These are phyloP conservation scores for Hymenoscyphus fructigenus DNA, from an alignment of 2,329 filamentous ascomycete genomes.

Conservation along the genomic window DNA sequence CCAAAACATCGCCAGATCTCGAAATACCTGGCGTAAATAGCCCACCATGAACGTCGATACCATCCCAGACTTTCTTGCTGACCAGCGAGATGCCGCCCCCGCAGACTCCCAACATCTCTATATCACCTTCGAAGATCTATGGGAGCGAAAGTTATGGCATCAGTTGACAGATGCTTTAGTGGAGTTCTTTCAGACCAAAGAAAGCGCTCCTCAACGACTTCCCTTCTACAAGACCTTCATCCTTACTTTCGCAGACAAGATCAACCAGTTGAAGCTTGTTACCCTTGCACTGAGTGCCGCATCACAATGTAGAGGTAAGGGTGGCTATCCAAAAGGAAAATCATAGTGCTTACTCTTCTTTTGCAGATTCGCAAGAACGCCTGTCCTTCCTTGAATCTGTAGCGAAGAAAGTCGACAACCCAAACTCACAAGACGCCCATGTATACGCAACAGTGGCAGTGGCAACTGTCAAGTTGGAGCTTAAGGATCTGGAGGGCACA, in stretches of 20 bases:
- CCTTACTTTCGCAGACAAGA: slow-evolving; percentile 94
- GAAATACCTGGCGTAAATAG: not conserved
- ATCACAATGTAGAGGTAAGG: slow-evolving; percentile 73
- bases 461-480: slow-evolving; percentile 79
- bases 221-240: slow-evolving; percentile 93
- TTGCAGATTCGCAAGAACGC: slow-evolving; percentile 78
- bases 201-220: slow-evolving; percentile 81
- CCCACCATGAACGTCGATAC: slow-evolving; percentile 75
- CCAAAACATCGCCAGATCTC: slow-evolving; percentile 2
- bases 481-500: slow-evolving; percentile 78
- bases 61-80: slow-evolving; percentile 82
- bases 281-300: slow-evolving; percentile 85
- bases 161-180: slow-evolving; percentile 89
- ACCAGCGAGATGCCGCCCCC: slow-evolving; percentile 84
- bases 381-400: slow-evolving; percentile 81
- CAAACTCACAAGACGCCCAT: slow-evolving; percentile 90
- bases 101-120: slow-evolving; percentile 86
- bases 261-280: slow-evolving; percentile 98
- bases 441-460: slow-evolving; percentile 92
- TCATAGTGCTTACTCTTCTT: slow-evolving; percentile 17
- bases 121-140: slow-evolving; percentile 90
- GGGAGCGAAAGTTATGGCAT: slow-evolving; percentile 99
- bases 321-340: not conserved
- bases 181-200: slow-evolving; percentile 80
- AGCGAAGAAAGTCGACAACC: slow-evolving; percentile 85